Evolutionary conservation across 2,329 filamentous ascomycete genomes (phyloP).

Genomic region (Aspergillus costaricaensis): DNA sequence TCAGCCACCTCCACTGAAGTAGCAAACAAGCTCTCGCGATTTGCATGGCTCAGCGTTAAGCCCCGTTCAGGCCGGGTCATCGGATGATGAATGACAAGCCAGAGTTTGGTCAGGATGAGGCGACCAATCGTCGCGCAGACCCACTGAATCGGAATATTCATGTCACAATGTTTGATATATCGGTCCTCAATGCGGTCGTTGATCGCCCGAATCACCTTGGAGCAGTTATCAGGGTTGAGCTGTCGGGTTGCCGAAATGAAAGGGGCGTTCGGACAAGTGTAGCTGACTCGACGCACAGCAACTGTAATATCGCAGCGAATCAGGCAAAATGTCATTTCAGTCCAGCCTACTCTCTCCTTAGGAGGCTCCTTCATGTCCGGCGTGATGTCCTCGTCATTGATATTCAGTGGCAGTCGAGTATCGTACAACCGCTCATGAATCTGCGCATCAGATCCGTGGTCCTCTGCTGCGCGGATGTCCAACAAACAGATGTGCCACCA

Average conservation of each 20-base stretch:
- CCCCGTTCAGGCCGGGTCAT: slow-evolving; percentile 61
- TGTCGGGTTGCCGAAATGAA: slow-evolving; percentile 17
- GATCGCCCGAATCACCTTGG: slow-evolving; percentile 53
- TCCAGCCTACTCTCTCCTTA: slow-evolving; percentile 51
- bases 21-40: slow-evolving; percentile 68
- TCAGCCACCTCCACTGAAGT: slow-evolving; percentile 75
- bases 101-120: slow-evolving; percentile 76
- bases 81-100: slow-evolving; percentile 74
- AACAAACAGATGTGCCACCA: slow-evolving; percentile 55
- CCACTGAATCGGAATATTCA: slow-evolving; percentile 62
- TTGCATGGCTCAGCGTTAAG: slow-evolving; percentile 60
- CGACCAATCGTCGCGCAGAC: slow-evolving; percentile 68
- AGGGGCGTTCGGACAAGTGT: slow-evolving; percentile 34
- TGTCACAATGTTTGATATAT: slow-evolving; percentile 56
- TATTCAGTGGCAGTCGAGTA: slow-evolving; percentile 52
- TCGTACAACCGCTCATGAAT: slow-evolving; percentile 50
- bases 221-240: slow-evolving; percentile 38
- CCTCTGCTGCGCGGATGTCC: slow-evolving; percentile 53
- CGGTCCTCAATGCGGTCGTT: slow-evolving; percentile 58
- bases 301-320: slow-evolving; percentile 57
- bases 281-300: slow-evolving; percentile 43
- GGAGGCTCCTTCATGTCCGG: slow-evolving; percentile 54
- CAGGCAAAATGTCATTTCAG: slow-evolving; percentile 55
- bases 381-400: slow-evolving; percentile 55
- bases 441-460: slow-evolving; percentile 51